These are phyloP conservation scores for Ophiocordyceps camponoti-saundersi DNA, from an alignment of 2,329 filamentous ascomycete genomes.

Conservation along the genomic window DNA sequence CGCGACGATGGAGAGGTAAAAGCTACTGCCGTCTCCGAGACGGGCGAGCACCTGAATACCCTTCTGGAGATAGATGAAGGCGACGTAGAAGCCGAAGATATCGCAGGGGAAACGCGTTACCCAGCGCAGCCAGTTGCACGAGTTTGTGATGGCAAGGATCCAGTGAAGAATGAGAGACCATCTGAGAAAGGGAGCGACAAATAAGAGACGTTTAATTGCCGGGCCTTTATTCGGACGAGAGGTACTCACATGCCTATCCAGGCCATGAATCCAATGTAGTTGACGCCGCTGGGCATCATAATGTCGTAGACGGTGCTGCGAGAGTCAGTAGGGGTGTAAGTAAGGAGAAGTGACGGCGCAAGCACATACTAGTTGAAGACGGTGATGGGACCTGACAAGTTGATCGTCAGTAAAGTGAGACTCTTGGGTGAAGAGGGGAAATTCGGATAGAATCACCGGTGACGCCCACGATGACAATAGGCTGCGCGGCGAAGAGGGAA, in stretches of 20 bases:
- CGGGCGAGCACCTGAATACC: constrained; percentile 71
- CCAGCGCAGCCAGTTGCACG: constrained; percentile 76
- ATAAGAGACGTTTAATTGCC: not conserved
- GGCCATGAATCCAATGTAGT: constrained; percentile 81
- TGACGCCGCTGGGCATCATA: constrained; percentile 56
- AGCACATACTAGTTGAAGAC: constrained; percentile 69
- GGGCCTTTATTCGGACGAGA: no score
- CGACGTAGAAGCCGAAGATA: constrained; percentile 87
- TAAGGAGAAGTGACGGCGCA: not conserved
- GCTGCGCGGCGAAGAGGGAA: constrained; percentile 62
- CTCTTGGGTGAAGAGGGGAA: constrained; percentile 2
- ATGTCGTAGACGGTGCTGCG: constrained; percentile 72
- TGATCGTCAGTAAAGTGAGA: no score
- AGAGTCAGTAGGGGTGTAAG: not conserved
- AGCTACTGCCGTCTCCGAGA: constrained; percentile 47
- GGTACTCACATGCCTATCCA: constrained; percentile 60
- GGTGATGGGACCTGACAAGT: constrained; percentile 58
- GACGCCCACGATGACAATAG: constrained; percentile 79
- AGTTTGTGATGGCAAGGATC: constrained; percentile 68
- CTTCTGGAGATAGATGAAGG: constrained; percentile 83
- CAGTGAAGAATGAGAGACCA: constrained; percentile 79
- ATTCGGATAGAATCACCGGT: constrained; percentile 34
- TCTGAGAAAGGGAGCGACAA: constrained; percentile 16
- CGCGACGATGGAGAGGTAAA: constrained; percentile 68
- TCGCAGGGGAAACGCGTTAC: constrained; percentile 87